A percentile compares a stretch with the other conserved stretches of the same genome.
phyloP scores from a whole-genome alignment of 1,284 basidiomycete genomes.

The Porogramme epimiltina region DNA sequence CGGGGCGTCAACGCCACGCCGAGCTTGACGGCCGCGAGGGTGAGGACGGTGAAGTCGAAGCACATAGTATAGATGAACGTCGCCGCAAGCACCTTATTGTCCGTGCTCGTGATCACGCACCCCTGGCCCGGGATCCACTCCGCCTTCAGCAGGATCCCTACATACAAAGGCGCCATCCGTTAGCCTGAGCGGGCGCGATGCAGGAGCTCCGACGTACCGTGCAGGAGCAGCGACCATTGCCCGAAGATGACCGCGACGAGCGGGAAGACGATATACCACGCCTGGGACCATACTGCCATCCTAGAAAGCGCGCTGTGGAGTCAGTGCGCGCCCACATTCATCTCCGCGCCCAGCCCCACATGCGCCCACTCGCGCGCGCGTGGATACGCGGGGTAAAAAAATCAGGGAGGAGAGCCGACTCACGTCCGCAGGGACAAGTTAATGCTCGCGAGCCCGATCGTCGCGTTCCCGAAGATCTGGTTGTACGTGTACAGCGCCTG shows the following conservation, averaged over 20 bases:
- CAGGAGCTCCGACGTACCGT: conserved; percentile 49
- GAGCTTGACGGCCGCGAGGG: conserved; percentile 49
- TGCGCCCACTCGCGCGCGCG: too few relatives aligned
- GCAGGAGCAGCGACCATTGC: conserved; percentile 77
- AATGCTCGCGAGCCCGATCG: conserved; percentile 76
- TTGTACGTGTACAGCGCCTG: conserved; percentile 76
- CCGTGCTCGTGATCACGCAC: conserved; percentile 59
- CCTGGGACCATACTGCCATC: conserved; percentile 72
- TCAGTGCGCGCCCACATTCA: not conserved
- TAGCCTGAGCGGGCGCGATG: conserved; percentile 4
- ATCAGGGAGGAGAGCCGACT: too few relatives aligned
- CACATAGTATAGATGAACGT: conserved; percentile 37
- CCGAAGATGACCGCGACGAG: conserved; percentile 64
- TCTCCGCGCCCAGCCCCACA: not conserved
- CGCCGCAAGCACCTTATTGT: conserved; percentile 55
- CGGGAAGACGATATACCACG: conserved; percentile 53
- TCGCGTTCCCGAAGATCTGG: conserved; percentile 65
- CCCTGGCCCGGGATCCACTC: conserved; percentile 46
- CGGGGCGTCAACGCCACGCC: conserved; percentile 36
- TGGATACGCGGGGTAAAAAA: too few relatives aligned
- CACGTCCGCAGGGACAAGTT: conserved; percentile 77
- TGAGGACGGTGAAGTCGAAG: conserved; percentile 25
- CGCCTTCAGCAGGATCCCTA: conserved; percentile 66
- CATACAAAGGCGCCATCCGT: not conserved
- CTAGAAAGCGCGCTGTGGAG: conserved; percentile 37